Conservation (phyloP, 2,329 filamentous ascomycete genomes). For the Diaporthe citriasiana region DNA sequence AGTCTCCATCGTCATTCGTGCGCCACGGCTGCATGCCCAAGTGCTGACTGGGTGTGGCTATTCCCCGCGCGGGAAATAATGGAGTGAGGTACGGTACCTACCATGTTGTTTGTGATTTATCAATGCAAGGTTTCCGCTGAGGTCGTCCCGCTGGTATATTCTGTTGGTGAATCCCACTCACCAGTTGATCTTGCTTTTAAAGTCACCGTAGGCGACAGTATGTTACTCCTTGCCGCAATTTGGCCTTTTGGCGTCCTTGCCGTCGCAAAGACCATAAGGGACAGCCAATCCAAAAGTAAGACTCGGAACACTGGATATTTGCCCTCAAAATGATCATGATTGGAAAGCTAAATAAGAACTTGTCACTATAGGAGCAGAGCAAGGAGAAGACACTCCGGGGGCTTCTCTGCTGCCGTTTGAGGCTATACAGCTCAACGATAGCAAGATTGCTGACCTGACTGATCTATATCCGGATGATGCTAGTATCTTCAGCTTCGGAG, state of each 20-base stretch:
- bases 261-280: not conserved
- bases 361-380: not conserved
- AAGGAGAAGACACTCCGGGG: not conserved
- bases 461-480: constrained; percentile 12
- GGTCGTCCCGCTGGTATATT: not conserved
- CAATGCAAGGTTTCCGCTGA: not conserved
- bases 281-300: not conserved
- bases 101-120: not conserved
- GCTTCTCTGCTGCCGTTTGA: not conserved
- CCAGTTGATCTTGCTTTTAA: not conserved
- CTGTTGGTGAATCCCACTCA: not conserved
- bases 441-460: not conserved
- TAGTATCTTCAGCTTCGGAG: constrained; percentile 11
- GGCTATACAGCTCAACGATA: constrained; percentile 25
- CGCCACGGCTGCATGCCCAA: constrained; percentile 11
- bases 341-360: too few species aligned
- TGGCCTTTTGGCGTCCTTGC: constrained; percentile 4
- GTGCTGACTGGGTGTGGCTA: not conserved
- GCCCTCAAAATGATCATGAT: not conserved
- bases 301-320: too few species aligned
- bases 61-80: constrained; percentile 10
- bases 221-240: not conserved
- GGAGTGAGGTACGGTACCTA: not conserved
- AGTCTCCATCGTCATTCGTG: constrained; percentile 14
- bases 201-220: not conserved